Evolutionary conservation across 345 rosid genomes (phyloP).

Genomic region (Hypericum perforatum): DNA sequence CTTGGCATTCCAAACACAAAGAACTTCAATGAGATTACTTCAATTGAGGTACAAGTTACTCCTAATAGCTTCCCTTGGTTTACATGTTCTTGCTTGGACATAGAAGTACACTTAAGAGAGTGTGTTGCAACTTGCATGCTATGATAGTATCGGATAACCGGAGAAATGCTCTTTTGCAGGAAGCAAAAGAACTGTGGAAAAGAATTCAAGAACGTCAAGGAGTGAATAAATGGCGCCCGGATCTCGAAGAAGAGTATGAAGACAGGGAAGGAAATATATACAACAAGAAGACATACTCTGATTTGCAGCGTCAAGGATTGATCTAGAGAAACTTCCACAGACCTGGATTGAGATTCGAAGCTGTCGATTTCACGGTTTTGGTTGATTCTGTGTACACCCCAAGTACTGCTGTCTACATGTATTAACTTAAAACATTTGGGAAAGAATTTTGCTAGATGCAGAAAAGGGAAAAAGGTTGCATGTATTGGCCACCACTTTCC

Average conservation of each 20-base stretch:
- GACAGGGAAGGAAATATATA: conserved; percentile 96
- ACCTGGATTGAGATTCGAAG: not conserved
- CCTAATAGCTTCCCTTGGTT: not conserved
- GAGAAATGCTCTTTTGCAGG: conserved; percentile 29
- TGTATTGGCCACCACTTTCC: too few species aligned
- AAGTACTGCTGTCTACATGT: too few species aligned
- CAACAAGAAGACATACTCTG: conserved; percentile 93
- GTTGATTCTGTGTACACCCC: too few species aligned
- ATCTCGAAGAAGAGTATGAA: conserved; percentile 98
- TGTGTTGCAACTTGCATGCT: too few species aligned
- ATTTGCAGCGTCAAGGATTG: conserved; percentile 96
- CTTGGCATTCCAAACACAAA: conserved; percentile 97
- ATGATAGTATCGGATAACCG: too few species aligned
- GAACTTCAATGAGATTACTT: conserved; percentile 94
- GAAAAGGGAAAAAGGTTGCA: too few species aligned
- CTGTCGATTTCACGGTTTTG: not conserved
- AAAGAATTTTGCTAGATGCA: too few species aligned
- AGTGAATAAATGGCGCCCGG: conserved; percentile 93
- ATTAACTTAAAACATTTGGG: too few species aligned
- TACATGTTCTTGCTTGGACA: not conserved
- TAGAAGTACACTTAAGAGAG: too few species aligned
- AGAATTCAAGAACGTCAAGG: conserved; percentile 83
- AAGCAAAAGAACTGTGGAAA: conserved; percentile 94
- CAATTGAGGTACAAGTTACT: conserved; percentile 45
- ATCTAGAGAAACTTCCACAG: conserved; percentile 27